Percentiles rank a stretch among this genome's conserved stretches.
phyloP scores from a whole-genome alignment of 2,329 filamentous ascomycete species.

The Immersiporthe knoxdaviesiana region DNA sequence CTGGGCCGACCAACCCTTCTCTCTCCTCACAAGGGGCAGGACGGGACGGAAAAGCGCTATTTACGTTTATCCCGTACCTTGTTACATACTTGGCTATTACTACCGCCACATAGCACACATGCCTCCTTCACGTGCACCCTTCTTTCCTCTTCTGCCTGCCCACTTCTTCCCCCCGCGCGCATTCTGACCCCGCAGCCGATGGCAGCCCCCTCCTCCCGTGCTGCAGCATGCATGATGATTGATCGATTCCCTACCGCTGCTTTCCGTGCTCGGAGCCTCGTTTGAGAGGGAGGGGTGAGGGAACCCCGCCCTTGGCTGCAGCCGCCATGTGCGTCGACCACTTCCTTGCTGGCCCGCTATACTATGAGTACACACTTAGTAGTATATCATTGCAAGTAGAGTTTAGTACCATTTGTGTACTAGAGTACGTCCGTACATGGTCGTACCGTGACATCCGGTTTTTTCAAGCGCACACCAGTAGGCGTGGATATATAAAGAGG shows the following conservation, averaged over 20 bases:
- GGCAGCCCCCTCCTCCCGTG: not conserved
- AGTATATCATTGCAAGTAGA: not conserved
- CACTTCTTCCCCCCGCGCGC: not conserved
- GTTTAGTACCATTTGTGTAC: not conserved
- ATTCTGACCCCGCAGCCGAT: conserved; percentile 3
- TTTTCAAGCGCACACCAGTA: not conserved
- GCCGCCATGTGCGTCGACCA: not conserved
- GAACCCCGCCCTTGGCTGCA: not conserved
- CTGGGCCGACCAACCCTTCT: conserved; percentile 1
- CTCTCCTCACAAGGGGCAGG: not conserved
- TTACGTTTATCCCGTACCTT: not conserved
- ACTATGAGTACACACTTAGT: no score
- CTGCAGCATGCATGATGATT: conserved; percentile 11
- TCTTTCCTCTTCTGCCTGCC: not conserved
- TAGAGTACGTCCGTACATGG: not conserved
- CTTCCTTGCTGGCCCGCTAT: not conserved
- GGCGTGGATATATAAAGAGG: not conserved
- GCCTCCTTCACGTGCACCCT: not conserved
- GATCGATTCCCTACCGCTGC: not conserved
- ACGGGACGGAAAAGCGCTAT: not conserved
- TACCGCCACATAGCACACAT: not conserved
- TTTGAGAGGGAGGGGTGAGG: not conserved
- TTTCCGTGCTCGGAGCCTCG: not conserved
- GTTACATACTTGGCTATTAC: not conserved
- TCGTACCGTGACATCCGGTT: not conserved